Evolutionary conservation across 768 basidiomycete genomes (phyloP).

Genomic region (Lentinula aciculospora): DNA sequence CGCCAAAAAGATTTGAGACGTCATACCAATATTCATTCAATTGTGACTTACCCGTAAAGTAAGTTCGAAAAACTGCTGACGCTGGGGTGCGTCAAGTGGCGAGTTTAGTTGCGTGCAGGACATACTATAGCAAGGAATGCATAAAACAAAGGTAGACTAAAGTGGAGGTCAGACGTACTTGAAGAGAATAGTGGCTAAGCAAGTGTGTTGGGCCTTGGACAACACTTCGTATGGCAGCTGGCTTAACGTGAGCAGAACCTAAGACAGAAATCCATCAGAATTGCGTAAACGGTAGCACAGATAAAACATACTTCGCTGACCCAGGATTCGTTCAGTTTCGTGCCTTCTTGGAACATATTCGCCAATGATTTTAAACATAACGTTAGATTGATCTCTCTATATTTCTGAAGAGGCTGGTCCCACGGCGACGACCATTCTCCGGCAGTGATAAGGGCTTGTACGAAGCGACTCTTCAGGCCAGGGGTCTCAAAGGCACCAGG

Average conservation of each 20-base stretch:
- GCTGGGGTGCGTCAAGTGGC: slow-evolving; percentile 31
- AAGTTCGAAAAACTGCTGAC: slow-evolving; percentile 32
- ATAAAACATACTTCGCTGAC: slow-evolving; percentile 37
- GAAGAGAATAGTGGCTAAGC: slow-evolving; percentile 76
- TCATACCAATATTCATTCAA: not conserved
- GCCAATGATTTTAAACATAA: slow-evolving; percentile 74
- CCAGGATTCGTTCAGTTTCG: slow-evolving; percentile 41
- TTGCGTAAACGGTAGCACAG: not conserved
- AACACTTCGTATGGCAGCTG: slow-evolving; percentile 48
- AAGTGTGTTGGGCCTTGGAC: slow-evolving; percentile 68
- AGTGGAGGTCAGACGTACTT: slow-evolving; percentile 57
- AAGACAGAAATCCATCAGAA: not conserved
- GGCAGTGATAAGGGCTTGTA: slow-evolving; percentile 59
- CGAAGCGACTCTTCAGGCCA: slow-evolving; percentile 43
- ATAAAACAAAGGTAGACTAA: not conserved
- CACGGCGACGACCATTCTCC: slow-evolving; percentile 60
- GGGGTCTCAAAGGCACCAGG: slow-evolving; percentile 45
- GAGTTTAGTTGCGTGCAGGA: slow-evolving; percentile 53
- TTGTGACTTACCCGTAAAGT: not conserved
- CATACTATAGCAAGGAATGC: slow-evolving; percentile 35
- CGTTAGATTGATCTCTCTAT: slow-evolving; percentile 80
- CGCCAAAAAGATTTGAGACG: slow-evolving; percentile 12
- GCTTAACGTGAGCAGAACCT: slow-evolving; percentile 55
- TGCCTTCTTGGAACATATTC: slow-evolving; percentile 67
- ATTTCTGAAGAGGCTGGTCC: slow-evolving; percentile 54